Base-by-base conservation (phyloP, 768 basidiomycete genomes). In the Peribolospora kevripleyi region DNA sequence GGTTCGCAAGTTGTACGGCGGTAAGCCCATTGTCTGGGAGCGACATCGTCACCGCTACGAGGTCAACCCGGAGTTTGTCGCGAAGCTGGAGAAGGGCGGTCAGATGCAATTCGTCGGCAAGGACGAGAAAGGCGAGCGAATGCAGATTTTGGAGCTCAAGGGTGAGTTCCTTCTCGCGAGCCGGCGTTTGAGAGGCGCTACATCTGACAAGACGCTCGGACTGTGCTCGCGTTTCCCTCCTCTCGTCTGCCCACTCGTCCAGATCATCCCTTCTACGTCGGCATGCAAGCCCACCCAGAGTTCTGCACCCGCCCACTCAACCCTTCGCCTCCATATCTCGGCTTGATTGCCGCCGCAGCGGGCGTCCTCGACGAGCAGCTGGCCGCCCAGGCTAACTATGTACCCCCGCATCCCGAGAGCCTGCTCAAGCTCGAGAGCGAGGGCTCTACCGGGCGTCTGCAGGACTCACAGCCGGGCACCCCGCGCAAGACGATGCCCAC, bases 221-320 rank as follows among this genome's bases (percentile, higher is more conserved):
- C 1, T 1, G 1, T 25, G 25, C 25, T 25, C 36, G 39, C 37
- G 38, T 1, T 3, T 47, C 42, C 40, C 8, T 38, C 39, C 10
- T 40, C n/a, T 25, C 3, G 7, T 7, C 5, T 42, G 25, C 13
- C 11, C 3, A 6, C 0, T 14, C 3, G 11, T 25, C 10, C 60
- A 85, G 90, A 84, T 61, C 93, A 98, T 68, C 84, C 87, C 2
- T 98, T 77, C 73, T 97, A 90, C 65, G 70, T 91, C 48, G 93
- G 78, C 36, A 73, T 98, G 48, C 93, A 98, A 70, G 85, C 93
- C 1, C 93, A 98, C 64, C 93, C 93, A 0, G 93, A 98, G 68
- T 90, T 98, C 71, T 97, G 91, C 72, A 90, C 93, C 36, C 80
- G 93, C 39, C 93, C 93, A 2, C 72, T 98, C 47, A 97, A 98